These are phyloP conservation scores for Dactylellina drechsleri DNA, from an alignment of 2,329 filamentous ascomycete genomes.

Conservation along the genomic window DNA sequence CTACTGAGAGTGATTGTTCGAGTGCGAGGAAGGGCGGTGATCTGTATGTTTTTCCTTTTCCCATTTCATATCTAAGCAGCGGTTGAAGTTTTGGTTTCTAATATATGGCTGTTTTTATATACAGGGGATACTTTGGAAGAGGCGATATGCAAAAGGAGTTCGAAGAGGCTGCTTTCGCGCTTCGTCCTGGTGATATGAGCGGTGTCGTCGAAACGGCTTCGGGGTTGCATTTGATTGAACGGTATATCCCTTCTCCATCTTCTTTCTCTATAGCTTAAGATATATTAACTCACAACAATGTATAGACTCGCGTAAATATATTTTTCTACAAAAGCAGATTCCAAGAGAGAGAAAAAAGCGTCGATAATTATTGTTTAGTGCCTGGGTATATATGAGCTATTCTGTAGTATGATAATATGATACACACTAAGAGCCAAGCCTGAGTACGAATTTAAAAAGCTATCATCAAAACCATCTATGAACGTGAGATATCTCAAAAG, in stretches of 20 bases:
- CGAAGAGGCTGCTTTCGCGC: slow-evolving; percentile 91
- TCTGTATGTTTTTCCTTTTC: slow-evolving; percentile 66
- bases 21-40: slow-evolving; percentile 94
- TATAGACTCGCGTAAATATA: slow-evolving; percentile 5
- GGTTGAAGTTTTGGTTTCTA: slow-evolving; percentile 3
- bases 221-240: slow-evolving; percentile 93
- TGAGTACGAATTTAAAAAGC: no score
- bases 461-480: neutral
- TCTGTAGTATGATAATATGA: no score
- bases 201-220: slow-evolving; percentile 89
- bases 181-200: slow-evolving; percentile 87
- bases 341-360: neutral
- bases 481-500: neutral
- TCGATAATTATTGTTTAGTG: neutral
- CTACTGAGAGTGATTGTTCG: slow-evolving; percentile 92
- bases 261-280: no score
- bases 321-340: neutral
- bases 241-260: slow-evolving; percentile 60
- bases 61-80: neutral
- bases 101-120: slow-evolving; percentile 54
- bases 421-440: neutral
- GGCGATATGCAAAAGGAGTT: slow-evolving; percentile 99
- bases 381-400: no score
- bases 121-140: slow-evolving; percentile 85
- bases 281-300: no score